phyloP scores from a whole-genome alignment of 2,329 filamentous ascomycete genomes.

The Botrytis sinoallii region DNA sequence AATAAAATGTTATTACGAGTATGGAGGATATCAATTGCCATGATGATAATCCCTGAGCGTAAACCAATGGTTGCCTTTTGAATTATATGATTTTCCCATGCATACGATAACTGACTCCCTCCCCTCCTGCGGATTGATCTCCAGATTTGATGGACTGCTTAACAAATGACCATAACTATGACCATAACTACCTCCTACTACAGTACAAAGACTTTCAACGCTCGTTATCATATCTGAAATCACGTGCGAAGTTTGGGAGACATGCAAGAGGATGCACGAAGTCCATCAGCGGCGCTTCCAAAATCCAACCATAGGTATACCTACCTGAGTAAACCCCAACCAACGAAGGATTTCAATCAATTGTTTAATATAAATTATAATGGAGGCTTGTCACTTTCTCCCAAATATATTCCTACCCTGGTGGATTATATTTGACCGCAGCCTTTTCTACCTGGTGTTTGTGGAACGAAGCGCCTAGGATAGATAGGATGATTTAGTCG shows the following conservation, averaged over 20 bases:
- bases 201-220: background rate
- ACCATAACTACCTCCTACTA: no score
- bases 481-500: background rate
- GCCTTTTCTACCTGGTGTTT: background rate
- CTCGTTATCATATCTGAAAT: background rate
- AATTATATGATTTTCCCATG: background rate
- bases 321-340: background rate
- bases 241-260: background rate
- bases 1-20: background rate
- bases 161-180: background rate
- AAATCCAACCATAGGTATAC: background rate
- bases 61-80: background rate
- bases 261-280: background rate
- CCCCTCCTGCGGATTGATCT: background rate
- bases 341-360: background rate
- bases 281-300: constrained; percentile 4
- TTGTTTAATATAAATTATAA: background rate
- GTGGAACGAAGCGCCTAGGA: constrained; percentile 9
- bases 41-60: background rate
- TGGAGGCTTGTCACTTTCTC: background rate
- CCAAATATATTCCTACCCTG: background rate
- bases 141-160: background rate
- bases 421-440: background rate
- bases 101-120: background rate
- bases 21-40: background rate